phyloP scores from a whole-genome alignment of 129 eudicot genomes.

The carrot (Daucus carota) region DNA sequence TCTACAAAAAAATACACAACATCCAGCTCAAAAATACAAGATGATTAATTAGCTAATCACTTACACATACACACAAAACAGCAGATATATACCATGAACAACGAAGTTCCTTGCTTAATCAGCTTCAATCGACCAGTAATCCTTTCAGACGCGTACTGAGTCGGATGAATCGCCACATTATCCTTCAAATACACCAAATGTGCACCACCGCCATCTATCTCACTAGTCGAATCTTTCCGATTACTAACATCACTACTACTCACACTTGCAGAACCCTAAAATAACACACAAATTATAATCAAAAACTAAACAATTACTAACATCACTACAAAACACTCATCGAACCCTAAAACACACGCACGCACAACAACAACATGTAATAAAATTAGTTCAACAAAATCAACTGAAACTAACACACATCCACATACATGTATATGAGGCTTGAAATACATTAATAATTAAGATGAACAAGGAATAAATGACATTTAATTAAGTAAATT shows the following conservation, averaged over 20 bases:
- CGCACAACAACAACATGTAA: background rate
- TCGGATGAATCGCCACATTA: conserved; percentile 86
- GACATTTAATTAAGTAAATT: background rate
- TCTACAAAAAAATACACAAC: conserved; percentile 24
- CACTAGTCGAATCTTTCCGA: conserved; percentile 35
- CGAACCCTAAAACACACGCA: conserved; percentile 47
- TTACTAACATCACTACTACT: conserved; percentile 43
- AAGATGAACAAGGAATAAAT: background rate
- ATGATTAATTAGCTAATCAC: background rate
- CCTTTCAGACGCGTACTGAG: conserved; percentile 66
- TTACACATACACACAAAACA: background rate
- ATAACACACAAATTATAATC: conserved; percentile 8
- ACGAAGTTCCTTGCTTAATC: conserved; percentile 58
- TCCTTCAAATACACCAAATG: conserved; percentile 65
- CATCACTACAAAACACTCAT: conserved; percentile 49
- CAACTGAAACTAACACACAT: background rate
- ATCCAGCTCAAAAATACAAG: background rate
- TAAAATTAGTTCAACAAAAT: background rate
- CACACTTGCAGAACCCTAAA: conserved; percentile 28
- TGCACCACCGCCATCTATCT: conserved; percentile 40
- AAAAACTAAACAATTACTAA: conserved; percentile 24
- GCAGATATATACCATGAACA: conserved; percentile 52
- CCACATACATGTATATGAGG: background rate
- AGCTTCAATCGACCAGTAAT: conserved; percentile 77
- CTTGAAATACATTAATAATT: background rate